These are phyloP conservation scores for Zanthoxylum bungeanum DNA, from an alignment of 345 rosid genomes.

Conservation along the genomic window DNA sequence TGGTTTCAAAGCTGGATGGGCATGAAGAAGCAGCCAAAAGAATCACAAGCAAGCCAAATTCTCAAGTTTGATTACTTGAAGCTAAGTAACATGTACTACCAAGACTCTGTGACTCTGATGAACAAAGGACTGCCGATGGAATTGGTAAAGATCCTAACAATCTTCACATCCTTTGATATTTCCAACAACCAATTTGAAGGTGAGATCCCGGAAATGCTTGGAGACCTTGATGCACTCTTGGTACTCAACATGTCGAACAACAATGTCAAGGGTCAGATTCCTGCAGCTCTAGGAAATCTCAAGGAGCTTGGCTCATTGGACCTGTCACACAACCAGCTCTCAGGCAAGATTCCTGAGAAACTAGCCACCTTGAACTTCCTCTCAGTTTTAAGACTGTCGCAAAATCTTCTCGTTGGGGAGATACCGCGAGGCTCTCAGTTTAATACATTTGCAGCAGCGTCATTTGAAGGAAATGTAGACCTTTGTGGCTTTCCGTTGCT, in stretches of 20 bases:
- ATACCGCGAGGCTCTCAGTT: not conserved
- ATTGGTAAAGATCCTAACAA: not conserved
- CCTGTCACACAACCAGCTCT: constrained; percentile 18
- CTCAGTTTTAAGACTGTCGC: not conserved
- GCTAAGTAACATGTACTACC: not conserved
- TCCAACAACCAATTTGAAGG: constrained; percentile 19
- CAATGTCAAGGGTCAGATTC: constrained; percentile 4
- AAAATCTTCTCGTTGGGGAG: not conserved
- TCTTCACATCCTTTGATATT: not conserved
- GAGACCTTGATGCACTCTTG: not conserved
- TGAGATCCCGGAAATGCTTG: constrained; percentile 2
- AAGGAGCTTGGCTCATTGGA: constrained; percentile 10
- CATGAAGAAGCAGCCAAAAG: constrained; percentile 15
- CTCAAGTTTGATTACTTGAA: not conserved
- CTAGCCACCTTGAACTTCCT: constrained; percentile 7
- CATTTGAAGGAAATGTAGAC: not conserved
- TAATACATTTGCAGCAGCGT: not conserved
- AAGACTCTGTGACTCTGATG: not conserved
- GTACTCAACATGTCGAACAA: constrained; percentile 16
- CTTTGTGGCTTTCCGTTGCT: constrained; percentile 5
- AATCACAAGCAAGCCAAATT: constrained; percentile 7
- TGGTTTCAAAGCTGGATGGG: not conserved
- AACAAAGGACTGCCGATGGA: not conserved
- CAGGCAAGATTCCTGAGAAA: constrained; percentile 16
- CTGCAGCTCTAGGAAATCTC: not conserved